A percentile compares a stretch with the other conserved stretches of the same genome.
Conservation (phyloP, 805 yeast genomes). For the Yarrowia sp. region DNA sequence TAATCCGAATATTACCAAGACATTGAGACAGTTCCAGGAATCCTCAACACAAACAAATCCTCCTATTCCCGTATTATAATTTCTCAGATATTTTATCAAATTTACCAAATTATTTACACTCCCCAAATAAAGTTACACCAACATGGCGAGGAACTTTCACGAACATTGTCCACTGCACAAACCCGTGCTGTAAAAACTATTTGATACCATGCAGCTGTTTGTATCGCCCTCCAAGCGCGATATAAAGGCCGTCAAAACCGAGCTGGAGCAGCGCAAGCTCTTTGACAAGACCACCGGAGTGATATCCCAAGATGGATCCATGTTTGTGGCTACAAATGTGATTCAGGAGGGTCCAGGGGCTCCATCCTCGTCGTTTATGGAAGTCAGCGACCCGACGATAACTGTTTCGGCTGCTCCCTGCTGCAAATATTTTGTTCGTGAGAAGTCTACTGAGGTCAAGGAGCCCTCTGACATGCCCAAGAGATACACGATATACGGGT, state of each 20-base stretch:
- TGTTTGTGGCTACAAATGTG: slow-evolving; percentile 11
- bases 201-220: slow-evolving; percentile 19
- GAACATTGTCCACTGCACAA: too few relatives aligned
- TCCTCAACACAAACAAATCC: too few relatives aligned
- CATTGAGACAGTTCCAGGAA: too few relatives aligned
- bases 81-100: too few relatives aligned
- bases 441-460: background rate
- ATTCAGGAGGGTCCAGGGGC: background rate
- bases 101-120: too few relatives aligned
- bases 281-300: slow-evolving; percentile 9
- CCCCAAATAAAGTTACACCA: too few relatives aligned
- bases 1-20: too few relatives aligned
- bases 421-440: background rate
- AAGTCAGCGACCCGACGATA: background rate
- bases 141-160: too few relatives aligned
- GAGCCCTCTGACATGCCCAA: background rate
- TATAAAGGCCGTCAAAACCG: slow-evolving; percentile 5
- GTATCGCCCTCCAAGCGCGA: background rate
- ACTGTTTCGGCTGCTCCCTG: background rate
- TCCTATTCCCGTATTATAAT: too few relatives aligned
- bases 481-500: slow-evolving; percentile 61
- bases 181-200: background rate
- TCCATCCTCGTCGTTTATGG: too few relatives aligned
- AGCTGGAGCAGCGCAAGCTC: background rate
- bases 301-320: background rate